Evolutionary conservation across 352 stramenopile genomes (phyloP).

Genomic region (Globisporangium heterothallicum): DNA sequence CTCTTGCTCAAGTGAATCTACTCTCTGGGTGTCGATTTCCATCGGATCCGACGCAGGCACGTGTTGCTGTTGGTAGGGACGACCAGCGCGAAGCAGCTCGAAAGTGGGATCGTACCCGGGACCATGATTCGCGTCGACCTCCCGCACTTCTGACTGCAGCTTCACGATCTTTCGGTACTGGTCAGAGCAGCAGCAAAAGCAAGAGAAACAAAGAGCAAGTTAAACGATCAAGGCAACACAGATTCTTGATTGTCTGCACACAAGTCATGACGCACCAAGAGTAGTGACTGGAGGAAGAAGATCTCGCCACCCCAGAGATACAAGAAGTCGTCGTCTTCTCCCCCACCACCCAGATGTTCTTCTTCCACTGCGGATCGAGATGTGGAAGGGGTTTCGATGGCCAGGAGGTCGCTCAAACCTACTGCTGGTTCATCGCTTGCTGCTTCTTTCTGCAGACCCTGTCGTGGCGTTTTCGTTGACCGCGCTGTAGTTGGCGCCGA

Average conservation of each 20-base stretch:
- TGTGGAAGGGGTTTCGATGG: neutral
- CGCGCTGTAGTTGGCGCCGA: constrained; percentile 25
- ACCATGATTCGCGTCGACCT: constrained; percentile 21
- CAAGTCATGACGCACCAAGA: constrained; percentile 27
- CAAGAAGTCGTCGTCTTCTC: constrained; percentile 42
- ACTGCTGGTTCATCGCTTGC: constrained; percentile 2
- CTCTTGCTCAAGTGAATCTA: neutral
- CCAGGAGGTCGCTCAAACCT: neutral
- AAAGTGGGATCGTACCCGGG: constrained; percentile 39
- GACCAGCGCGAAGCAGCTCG: constrained; percentile 18
- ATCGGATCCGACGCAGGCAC: neutral
- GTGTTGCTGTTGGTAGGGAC: neutral
- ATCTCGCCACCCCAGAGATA: constrained; percentile 62
- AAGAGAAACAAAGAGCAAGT: neutral
- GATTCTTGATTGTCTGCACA: no score
- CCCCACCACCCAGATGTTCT: neutral
- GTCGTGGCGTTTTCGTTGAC: constrained; percentile 25
- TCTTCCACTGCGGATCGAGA: neutral
- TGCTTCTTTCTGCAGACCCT: constrained; percentile 6
- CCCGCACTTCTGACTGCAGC: constrained; percentile 8
- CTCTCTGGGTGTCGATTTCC: neutral
- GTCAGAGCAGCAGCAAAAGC: neutral
- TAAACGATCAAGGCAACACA: neutral
- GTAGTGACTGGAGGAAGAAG: constrained; percentile 45
- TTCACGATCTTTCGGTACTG: constrained; percentile 33